These are phyloP conservation scores for Aspergillus transmontanensis DNA, from an alignment of 2,329 filamentous ascomycete genomes.

Conservation along the genomic window DNA sequence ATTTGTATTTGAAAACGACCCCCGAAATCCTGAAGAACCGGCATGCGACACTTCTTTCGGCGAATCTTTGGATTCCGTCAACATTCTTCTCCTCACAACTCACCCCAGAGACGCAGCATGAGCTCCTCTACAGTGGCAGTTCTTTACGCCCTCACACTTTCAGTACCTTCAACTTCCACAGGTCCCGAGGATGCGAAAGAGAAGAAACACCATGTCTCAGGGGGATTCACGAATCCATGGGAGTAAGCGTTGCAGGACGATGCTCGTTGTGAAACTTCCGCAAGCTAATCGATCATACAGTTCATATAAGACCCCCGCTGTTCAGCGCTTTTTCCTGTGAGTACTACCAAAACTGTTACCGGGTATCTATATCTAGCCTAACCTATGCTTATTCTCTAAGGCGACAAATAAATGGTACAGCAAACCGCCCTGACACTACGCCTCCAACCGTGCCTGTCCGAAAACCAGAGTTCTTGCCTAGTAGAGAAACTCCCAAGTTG, in stretches of 20 bases:
- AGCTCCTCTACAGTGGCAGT: slow-evolving; percentile 38
- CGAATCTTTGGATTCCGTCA: slow-evolving; percentile 26
- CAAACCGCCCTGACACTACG: slow-evolving; percentile 62
- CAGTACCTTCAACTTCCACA: slow-evolving; percentile 35
- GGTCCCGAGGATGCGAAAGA: slow-evolving; percentile 42
- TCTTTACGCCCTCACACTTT: slow-evolving; percentile 46
- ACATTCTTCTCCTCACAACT: slow-evolving; percentile 14
- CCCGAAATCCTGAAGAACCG: neutral
- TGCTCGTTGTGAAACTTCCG: neutral
- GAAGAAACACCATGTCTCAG: slow-evolving; percentile 44
- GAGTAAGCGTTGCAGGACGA: slow-evolving; percentile 30
- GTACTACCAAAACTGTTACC: neutral
- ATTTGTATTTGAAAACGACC: slow-evolving; percentile 5
- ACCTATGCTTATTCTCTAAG: slow-evolving; percentile 15
- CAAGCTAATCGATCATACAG: slow-evolving; percentile 17
- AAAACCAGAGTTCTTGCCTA: slow-evolving; percentile 67
- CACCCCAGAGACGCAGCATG: slow-evolving; percentile 35
- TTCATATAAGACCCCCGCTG: slow-evolving; percentile 23
- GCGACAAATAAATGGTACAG: slow-evolving; percentile 53
- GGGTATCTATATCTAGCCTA: neutral
- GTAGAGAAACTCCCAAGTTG: slow-evolving; percentile 61
- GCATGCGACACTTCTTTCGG: slow-evolving; percentile 19
- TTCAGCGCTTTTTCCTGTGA: slow-evolving; percentile 20
- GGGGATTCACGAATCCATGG: slow-evolving; percentile 49
- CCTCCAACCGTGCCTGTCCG: slow-evolving; percentile 68